phyloP scores from a whole-genome alignment of 345 rosid genomes.

The Eucalyptus camaldulensis region DNA sequence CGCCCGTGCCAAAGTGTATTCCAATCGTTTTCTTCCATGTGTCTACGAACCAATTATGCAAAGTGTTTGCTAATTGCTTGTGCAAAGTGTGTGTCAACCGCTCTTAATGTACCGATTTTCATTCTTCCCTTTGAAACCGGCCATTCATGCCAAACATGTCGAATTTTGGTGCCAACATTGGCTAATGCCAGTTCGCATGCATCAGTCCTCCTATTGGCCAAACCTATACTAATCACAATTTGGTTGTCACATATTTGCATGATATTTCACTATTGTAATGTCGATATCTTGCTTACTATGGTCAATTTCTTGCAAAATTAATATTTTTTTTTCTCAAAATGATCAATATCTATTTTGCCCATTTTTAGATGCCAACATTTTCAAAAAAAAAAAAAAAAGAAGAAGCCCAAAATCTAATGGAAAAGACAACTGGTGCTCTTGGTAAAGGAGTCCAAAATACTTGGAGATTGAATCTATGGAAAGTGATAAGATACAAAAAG shows the following conservation, averaged over 20 bases:
- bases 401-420: not conserved
- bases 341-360: not conserved
- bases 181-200: not conserved
- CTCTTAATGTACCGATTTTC: not conserved
- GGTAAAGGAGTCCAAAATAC: not conserved
- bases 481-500: not conserved
- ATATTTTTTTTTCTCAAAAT: not conserved
- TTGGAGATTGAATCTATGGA: not conserved
- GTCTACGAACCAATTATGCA: not conserved
- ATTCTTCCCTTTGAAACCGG: not conserved
- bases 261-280: not conserved
- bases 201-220: not conserved
- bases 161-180: not conserved
- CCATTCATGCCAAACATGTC: not conserved
- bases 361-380: not conserved
- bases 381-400: not conserved
- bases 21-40: not conserved
- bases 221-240: not conserved
- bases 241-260: not conserved
- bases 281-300: not conserved
- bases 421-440: not conserved
- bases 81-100: not conserved
- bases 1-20: not conserved
- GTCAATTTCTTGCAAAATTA: not conserved
- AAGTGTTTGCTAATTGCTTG: not conserved